A percentile compares a stretch with the other conserved stretches of the same genome.
These are phyloP conservation scores for Fusarium drepaniforme DNA, from an alignment of 2,329 filamentous ascomycete species.

Conservation along the genomic window DNA sequence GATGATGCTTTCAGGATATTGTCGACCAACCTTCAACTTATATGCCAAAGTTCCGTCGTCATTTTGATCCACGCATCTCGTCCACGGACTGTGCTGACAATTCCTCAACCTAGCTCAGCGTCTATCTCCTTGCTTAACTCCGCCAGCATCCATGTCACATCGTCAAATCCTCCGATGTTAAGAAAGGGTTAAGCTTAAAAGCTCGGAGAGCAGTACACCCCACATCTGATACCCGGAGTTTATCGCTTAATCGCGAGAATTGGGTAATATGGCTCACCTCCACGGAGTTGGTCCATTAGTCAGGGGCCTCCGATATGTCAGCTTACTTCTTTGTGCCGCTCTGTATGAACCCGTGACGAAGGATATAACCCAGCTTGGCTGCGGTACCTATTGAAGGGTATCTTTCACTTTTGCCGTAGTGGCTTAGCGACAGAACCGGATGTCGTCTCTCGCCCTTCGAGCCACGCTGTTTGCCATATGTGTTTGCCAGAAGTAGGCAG, in stretches of 20 bases:
- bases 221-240: neutral
- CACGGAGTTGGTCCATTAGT: neutral
- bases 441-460: neutral
- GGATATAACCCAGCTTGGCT: too few relatives aligned
- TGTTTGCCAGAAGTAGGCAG: neutral
- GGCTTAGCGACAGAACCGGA: too few relatives aligned
- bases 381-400: too few relatives aligned
- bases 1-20: neutral
- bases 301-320: neutral
- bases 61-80: neutral
- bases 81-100: neutral
- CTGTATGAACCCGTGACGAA: neutral
- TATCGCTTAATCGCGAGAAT: neutral
- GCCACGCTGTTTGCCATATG: neutral
- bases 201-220: neutral
- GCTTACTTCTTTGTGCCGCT: neutral
- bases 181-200: neutral
- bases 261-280: neutral
- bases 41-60: accelerated
- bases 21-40: neutral
- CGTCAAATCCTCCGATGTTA: neutral
- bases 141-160: neutral
- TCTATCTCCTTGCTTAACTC: neutral
- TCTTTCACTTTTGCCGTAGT: too few relatives aligned
- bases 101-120: neutral